phyloP scores from a whole-genome alignment of 108 stramenopile genomes.

The Cyclotella distinguenda region DNA sequence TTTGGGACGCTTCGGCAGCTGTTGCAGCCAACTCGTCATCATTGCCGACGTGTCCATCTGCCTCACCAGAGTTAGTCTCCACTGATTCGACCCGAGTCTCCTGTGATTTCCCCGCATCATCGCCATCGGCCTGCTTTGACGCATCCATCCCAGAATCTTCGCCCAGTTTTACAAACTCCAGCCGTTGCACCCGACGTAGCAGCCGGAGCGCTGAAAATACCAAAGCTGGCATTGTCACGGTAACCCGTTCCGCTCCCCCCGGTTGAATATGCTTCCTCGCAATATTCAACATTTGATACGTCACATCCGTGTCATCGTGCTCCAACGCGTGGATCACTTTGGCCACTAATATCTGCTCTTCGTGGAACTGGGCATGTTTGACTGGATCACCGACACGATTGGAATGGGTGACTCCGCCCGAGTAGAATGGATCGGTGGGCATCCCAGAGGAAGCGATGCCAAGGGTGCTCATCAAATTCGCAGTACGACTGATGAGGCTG shows the following conservation, averaged over 20 bases:
- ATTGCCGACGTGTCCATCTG: neutral
- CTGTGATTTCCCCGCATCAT: too few species aligned
- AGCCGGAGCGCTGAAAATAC: constrained; percentile 82
- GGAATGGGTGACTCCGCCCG: constrained; percentile 2
- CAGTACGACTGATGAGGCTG: constrained; percentile 48
- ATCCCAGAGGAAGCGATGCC: constrained; percentile 46
- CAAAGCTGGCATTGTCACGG: constrained; percentile 76
- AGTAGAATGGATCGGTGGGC: constrained; percentile 14
- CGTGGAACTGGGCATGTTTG: constrained; percentile 44
- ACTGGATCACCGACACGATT: constrained; percentile 22
- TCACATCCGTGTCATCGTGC: constrained; percentile 82
- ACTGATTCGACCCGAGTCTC: too few species aligned
- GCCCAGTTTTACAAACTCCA: constrained; percentile 38
- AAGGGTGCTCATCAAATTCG: constrained; percentile 73
- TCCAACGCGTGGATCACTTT: constrained; percentile 87
- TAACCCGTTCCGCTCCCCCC: constrained; percentile 69
- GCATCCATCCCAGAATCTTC: constrained; percentile 14
- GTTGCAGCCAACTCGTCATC: neutral
- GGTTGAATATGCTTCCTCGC: constrained; percentile 70
- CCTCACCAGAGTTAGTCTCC: too few species aligned
- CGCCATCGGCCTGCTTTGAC: constrained; percentile 16
- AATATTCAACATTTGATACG: constrained; percentile 76
- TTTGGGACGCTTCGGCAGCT: neutral
- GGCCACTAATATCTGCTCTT: constrained; percentile 87
- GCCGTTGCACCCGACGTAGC: constrained; percentile 60